phyloP scores from a whole-genome alignment of 257 asterid genomes.

The Ocimum tenuiflorum region DNA sequence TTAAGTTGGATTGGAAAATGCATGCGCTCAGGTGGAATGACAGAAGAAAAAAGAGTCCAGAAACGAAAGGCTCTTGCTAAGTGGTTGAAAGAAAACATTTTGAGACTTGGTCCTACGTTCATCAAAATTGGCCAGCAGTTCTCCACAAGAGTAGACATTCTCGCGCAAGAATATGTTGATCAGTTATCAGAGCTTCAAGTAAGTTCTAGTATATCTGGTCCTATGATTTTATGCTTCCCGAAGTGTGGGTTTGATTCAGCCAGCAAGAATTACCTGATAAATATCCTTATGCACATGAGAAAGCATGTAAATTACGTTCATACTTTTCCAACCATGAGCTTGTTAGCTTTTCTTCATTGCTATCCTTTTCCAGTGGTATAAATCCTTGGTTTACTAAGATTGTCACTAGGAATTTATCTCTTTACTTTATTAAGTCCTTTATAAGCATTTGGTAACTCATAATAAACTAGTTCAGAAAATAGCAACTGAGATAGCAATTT shows the following conservation, averaged over 20 bases:
- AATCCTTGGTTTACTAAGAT: neutral
- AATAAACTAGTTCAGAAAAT: neutral
- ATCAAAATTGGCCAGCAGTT: constrained; percentile 98
- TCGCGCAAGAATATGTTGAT: constrained; percentile 96
- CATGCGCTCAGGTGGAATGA: constrained; percentile 66
- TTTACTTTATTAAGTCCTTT: neutral
- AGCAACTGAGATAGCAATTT: constrained; percentile 3
- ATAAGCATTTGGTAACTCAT: neutral
- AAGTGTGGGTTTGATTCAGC: neutral
- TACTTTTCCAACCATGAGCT: neutral
- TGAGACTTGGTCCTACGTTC: constrained; percentile 96
- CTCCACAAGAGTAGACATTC: constrained; percentile 97
- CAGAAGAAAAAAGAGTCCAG: constrained; percentile 56
- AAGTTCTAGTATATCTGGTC: neutral
- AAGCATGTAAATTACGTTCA: neutral
- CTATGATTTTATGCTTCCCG: neutral
- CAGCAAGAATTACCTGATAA: neutral
- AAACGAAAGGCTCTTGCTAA: constrained; percentile 79
- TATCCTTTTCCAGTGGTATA: too few species aligned
- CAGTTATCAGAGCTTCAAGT: constrained; percentile 98
- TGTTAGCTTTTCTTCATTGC: too few species aligned
- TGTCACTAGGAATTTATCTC: neutral
- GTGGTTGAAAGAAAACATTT: constrained; percentile 89
- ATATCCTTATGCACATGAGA: too few species aligned
- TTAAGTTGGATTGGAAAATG: constrained; percentile 15